These are phyloP conservation scores for Tolypocladium nubicola DNA, from an alignment of 2,329 filamentous ascomycete genomes.

Conservation along the genomic window DNA sequence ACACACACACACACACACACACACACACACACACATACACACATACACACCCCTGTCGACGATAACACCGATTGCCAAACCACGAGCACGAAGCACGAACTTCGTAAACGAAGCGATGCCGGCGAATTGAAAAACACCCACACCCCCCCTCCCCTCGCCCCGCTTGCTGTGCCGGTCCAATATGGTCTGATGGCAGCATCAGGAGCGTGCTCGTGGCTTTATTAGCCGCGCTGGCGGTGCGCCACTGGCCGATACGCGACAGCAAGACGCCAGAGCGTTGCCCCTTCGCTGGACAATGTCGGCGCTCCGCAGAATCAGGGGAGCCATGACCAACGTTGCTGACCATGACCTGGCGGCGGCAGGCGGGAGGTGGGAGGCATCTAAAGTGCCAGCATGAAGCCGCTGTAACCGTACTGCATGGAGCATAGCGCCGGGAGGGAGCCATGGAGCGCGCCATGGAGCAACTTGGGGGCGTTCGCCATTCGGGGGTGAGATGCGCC, in stretches of 20 bases:
- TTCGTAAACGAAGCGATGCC: background rate
- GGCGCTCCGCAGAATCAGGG: conserved; percentile 1
- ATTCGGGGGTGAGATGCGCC: background rate
- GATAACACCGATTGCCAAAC: too few relatives aligned
- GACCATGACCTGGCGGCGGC: background rate
- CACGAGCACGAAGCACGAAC: background rate
- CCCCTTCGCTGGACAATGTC: background rate
- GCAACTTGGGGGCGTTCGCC: background rate
- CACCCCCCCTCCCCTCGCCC: background rate
- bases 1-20: too few relatives aligned
- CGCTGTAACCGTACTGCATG: background rate
- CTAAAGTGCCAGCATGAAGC: background rate
- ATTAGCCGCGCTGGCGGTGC: background rate
- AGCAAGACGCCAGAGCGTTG: background rate
- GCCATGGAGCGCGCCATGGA: background rate
- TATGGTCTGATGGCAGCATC: too few relatives aligned
- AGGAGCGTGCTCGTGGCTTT: background rate
- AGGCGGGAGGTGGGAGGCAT: background rate
- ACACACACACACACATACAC: too few relatives aligned
- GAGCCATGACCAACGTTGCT: background rate
- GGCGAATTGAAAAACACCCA: background rate
- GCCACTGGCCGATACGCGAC: background rate
- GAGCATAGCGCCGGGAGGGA: background rate
- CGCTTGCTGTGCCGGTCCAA: background rate
- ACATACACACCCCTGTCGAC: background rate